Percentiles rank a stretch among this genome's conserved stretches.
Conservation (phyloP, 1,284 basidiomycete species). For the Xerocomus nothofagi region DNA sequence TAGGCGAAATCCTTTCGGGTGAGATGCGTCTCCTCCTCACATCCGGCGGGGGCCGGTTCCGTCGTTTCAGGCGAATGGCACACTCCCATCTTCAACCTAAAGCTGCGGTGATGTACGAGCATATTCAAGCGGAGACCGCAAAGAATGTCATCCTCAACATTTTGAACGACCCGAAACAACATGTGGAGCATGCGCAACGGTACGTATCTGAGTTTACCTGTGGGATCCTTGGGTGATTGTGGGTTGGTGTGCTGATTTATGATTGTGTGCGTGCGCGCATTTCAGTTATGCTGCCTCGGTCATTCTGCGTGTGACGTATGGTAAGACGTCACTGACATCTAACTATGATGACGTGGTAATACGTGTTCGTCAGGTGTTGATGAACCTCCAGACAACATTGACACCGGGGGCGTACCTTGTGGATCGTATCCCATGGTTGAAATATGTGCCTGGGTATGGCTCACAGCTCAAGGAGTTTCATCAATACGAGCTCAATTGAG, state of each 20-base stretch:
- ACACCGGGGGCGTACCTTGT: conserved; percentile 59
- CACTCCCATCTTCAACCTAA: conserved; percentile 42
- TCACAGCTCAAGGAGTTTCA: conserved; percentile 41
- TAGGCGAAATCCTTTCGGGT: conserved; percentile 31
- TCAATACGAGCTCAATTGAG: conserved; percentile 56
- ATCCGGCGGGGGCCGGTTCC: conserved; percentile 29
- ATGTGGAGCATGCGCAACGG: conserved; percentile 38
- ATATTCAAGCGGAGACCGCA: conserved; percentile 36
- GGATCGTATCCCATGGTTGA: conserved; percentile 57
- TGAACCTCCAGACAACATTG: conserved; percentile 51
- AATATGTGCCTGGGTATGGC: conserved; percentile 34
- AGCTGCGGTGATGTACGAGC: conserved; percentile 35
- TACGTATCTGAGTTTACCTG: too few relatives aligned
- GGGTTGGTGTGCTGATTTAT: background rate
- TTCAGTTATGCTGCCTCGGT: conserved; percentile 61
- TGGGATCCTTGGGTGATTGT: too few relatives aligned
- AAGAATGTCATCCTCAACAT: conserved; percentile 40
- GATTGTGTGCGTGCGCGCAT: background rate
- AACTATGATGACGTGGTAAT: conserved; percentile 61
- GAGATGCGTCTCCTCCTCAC: conserved; percentile 29
- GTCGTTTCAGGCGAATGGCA: conserved; percentile 35
- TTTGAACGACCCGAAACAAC: conserved; percentile 34
- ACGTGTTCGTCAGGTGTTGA: conserved; percentile 53
- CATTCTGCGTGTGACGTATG: conserved; percentile 66
- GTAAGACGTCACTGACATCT: conserved; percentile 47